Evolutionary conservation across 1,139 yeast species (phyloP), one percentile per base, ranked within the genome.

Genomic region (Williopsis jadinii): DNA sequence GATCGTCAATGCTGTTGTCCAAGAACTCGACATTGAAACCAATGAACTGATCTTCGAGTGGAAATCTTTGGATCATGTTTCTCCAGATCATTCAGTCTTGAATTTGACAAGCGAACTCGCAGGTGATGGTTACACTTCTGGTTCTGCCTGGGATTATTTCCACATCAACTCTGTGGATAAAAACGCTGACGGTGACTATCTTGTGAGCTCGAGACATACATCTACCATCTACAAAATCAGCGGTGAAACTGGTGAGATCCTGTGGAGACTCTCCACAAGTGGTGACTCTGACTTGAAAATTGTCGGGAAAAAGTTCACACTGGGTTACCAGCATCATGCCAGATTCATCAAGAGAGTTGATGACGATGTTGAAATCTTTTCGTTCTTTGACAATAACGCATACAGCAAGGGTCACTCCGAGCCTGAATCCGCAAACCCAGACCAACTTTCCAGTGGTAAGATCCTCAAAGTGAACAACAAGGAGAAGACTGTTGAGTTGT

Each of bases 111-210:
- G 43, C 32, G 41, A 35, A 2, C 32, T 29, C 14, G 64, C 64
- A 5, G 69, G 66, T 12, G 45, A 56, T 26, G 70, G 69, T 1
- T 52, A 45, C 41, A 58, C 60, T 36, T 61, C 68, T 8, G 54
- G 61, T 40, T 62, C 59, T 45, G 70, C 71, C 6, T 67, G 69
- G 67, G 71, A 67, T 45, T 67, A 62, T 46, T 64, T 67, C 58
- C 71, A 67, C 45, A 64, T 66, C 45, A 67, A 67, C 41, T 66
- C 71, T 1, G 67, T 66, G 30, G 70, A 66, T 41, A 67, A 67
- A 44, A 68, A 66, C 48, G 60, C 51, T 11, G 47, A 62, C 35
- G 70, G 70, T 11, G 61, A 66, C 45, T 67, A 64, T 47, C 42
- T 66, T 28, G 37, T 67, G 14, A 64, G 68, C 3, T 64, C 69